Evolutionary conservation across 805 yeast genomes (phyloP).

Genomic region (Naumovozyma castellii): DNA sequence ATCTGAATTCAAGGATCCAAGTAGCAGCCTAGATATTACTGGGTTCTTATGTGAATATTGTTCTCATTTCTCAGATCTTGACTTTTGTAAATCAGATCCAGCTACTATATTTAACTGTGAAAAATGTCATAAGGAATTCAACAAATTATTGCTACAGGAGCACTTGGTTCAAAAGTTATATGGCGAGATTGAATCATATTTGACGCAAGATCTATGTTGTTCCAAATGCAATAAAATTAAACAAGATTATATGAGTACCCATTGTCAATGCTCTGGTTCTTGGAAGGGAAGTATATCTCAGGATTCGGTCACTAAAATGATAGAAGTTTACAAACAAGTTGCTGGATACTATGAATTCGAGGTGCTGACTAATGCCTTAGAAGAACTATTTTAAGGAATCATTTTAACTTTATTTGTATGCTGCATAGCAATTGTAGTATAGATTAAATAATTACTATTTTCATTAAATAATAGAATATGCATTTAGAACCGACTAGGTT

Average conservation of each 20-base stretch:
- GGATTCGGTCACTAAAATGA: conserved; percentile 35
- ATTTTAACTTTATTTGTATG: neutral
- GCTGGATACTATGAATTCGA: conserved; percentile 52
- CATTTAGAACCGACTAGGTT: too few species aligned
- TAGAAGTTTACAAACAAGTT: conserved; percentile 47
- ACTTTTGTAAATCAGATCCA: conserved; percentile 65
- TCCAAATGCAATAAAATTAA: conserved; percentile 61
- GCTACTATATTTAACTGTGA: conserved; percentile 46
- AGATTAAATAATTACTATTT: too few species aligned
- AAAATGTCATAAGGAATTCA: conserved; percentile 55
- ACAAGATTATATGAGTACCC: conserved; percentile 57
- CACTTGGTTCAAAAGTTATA: conserved; percentile 57
- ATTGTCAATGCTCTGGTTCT: conserved; percentile 82
- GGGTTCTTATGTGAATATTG: conserved; percentile 76
- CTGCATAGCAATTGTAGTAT: neutral
- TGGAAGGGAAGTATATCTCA: conserved; percentile 56
- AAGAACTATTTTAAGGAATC: conserved; percentile 1
- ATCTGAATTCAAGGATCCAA: conserved; percentile 65
- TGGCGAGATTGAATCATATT: conserved; percentile 47
- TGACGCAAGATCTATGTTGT: conserved; percentile 76
- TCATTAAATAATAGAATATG: too few species aligned
- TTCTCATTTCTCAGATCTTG: conserved; percentile 63
- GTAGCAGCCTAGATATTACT: conserved; percentile 55
- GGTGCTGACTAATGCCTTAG: conserved; percentile 31
- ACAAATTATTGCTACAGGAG: conserved; percentile 70